Evolutionary conservation across 2,329 filamentous ascomycete species (phyloP), one percentile per base, ranked within the genome.

Genomic region (Cercospora sp.): DNA sequence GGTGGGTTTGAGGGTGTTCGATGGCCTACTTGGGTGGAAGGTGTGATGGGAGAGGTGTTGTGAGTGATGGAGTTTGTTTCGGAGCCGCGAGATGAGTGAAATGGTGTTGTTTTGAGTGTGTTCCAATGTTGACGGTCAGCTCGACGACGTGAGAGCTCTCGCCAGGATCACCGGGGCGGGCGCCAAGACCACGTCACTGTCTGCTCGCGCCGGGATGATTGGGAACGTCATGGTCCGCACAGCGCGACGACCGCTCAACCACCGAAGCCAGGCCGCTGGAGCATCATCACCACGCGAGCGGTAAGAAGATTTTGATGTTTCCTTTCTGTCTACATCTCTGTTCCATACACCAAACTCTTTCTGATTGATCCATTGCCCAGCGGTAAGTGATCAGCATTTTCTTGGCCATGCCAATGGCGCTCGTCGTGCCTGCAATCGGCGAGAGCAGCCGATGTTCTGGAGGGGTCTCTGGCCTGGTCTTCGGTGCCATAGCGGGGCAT

Each of bases 131-230:
- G 16, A 18, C 49, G 24, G 21, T 61, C 59, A 61, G 59, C 59
- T 61, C 59, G 30, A 58, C 26, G 26, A 58, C 53, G 60, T 61
- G 58, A 62, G 60, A 62, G 60, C 60, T 62, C 60, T 62, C 37
- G 60, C 60, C 60, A 61, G 59, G 13, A 60, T 60, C 57, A 60
- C 28, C 57, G 26, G 57, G 28, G 59, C 21, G 37, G 5, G 8
- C 9, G 59, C 59, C 59, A 62, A 62, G 60, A 24, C 60, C 24
- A 62, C 60, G 60, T 62, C 60, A 62, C 55, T n/a, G 53, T 18
- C 53, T 34, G 30, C 30, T 53, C 7, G 3, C 40, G 21, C 5
- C 24, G 49, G 21, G 49, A 18, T 45, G 49, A 18, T 45, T 18
- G 8, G 18, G 34, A 49, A 49, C 60, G 60, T 62, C 60, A 62